These are phyloP conservation scores for Scleroderma citrinum DNA, from an alignment of 768 basidiomycete genomes.

Conservation along the genomic window DNA sequence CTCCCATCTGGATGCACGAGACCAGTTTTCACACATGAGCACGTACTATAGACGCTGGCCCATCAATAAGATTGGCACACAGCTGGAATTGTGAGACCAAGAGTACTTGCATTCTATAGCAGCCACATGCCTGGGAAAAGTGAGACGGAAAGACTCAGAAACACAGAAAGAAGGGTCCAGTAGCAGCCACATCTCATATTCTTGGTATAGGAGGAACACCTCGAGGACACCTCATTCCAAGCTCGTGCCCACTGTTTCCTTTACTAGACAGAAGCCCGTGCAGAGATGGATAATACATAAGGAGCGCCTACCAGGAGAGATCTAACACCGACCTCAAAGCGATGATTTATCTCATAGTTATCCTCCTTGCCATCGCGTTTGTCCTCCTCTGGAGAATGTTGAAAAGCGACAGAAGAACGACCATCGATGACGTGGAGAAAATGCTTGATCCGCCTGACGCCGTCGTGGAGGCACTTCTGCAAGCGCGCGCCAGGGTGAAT, in stretches of 20 bases:
- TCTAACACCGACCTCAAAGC: background rate
- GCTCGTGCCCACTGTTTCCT: background rate
- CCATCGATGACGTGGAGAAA: background rate
- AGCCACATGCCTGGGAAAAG: no score
- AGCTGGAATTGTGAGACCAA: no score
- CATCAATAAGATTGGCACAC: no score
- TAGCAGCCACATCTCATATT: no score
- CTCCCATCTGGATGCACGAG: no score
- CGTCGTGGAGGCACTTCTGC: background rate
- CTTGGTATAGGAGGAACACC: background rate
- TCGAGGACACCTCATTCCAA: background rate
- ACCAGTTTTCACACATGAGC: no score
- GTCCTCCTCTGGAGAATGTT: background rate
- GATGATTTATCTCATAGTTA: background rate
- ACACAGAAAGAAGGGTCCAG: no score
- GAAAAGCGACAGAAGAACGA: background rate
- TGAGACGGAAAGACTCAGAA: no score
- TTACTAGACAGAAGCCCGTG: no score
- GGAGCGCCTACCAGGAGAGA: background rate
- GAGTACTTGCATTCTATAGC: no score
- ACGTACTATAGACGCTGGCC: no score
- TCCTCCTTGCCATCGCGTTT: background rate
- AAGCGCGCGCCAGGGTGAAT: constrained; percentile 1
- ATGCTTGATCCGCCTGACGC: background rate
- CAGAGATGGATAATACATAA: background rate